Evolutionary conservation across 2,329 filamentous ascomycete genomes (phyloP).

Genomic region (Teratosphaeria destructans): DNA sequence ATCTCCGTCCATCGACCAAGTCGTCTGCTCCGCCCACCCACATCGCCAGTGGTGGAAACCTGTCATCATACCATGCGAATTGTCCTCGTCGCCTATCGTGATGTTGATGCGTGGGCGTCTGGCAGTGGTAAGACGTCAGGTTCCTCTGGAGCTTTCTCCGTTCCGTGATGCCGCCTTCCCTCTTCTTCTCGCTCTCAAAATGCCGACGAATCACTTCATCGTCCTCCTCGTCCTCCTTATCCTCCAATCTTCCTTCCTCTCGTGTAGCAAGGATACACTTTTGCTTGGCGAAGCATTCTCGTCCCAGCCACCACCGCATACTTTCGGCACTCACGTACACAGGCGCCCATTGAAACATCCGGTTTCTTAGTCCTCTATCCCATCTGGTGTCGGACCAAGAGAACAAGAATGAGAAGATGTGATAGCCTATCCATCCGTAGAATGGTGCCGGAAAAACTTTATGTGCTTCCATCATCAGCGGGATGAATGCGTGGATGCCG

Average conservation of each 20-base stretch:
- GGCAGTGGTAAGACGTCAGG: slow-evolving; percentile 21
- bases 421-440: slow-evolving; percentile 77
- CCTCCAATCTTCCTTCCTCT: slow-evolving; percentile 56
- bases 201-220: slow-evolving; percentile 29
- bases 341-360: slow-evolving; percentile 86
- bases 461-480: slow-evolving; percentile 84
- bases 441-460: slow-evolving; percentile 50
- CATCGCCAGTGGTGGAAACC: slow-evolving; percentile 71
- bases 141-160: slow-evolving; percentile 21
- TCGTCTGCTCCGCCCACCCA: slow-evolving; percentile 80
- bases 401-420: slow-evolving; percentile 82
- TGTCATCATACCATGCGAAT: slow-evolving; percentile 70
- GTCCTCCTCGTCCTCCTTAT: slow-evolving; percentile 37
- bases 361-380: slow-evolving; percentile 67
- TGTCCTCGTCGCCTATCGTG: slow-evolving; percentile 25
- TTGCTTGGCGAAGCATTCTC: slow-evolving; percentile 74
- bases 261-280: slow-evolving; percentile 77
- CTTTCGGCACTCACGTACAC: slow-evolving; percentile 82
- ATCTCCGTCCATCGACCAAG: slow-evolving; percentile 68
- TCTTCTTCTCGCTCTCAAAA: slow-evolving; percentile 15
- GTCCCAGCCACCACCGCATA: slow-evolving; percentile 92
- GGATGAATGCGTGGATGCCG: slow-evolving; percentile 88
- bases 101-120: slow-evolving; percentile 20
- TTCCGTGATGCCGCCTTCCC: slow-evolving; percentile 17
- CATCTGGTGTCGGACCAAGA: slow-evolving; percentile 76